phyloP scores from a whole-genome alignment of 345 rosid genomes.

The Populus alba region DNA sequence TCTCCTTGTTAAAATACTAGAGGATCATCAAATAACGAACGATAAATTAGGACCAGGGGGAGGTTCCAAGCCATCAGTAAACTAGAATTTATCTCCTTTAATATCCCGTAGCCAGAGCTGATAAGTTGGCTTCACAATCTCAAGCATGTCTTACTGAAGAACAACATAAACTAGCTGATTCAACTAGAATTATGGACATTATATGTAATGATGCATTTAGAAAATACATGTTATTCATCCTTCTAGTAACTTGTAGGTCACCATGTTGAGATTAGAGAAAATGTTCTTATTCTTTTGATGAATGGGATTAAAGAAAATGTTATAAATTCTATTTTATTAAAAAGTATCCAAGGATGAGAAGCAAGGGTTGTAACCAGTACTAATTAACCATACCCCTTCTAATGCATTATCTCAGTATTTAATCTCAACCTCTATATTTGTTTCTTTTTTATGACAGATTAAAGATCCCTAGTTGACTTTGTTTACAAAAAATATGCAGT shows the following conservation, averaged over 20 bases:
- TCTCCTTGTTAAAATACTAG: neutral
- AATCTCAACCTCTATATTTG: neutral
- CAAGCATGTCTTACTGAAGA: neutral
- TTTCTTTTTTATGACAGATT: neutral
- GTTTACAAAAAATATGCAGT: neutral
- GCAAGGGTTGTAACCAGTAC: neutral
- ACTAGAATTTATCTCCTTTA: neutral
- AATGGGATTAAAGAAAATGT: neutral
- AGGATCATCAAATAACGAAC: neutral
- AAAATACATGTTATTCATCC: neutral
- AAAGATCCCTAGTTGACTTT: neutral
- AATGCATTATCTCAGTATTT: neutral
- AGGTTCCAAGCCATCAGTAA: neutral
- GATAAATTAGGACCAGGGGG: neutral
- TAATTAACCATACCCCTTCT: neutral
- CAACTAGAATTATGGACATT: neutral
- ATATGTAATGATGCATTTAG: neutral
- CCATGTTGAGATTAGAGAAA: neutral
- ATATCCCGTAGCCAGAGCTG: neutral
- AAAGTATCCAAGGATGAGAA: neutral
- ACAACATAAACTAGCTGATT: neutral
- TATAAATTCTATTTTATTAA: too few relatives aligned
- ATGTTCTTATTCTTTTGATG: neutral
- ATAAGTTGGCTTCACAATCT: neutral
- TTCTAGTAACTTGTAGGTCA: neutral